phyloP scores from a whole-genome alignment of 805 yeast genomes.

The Candida sanyiensis region DNA sequence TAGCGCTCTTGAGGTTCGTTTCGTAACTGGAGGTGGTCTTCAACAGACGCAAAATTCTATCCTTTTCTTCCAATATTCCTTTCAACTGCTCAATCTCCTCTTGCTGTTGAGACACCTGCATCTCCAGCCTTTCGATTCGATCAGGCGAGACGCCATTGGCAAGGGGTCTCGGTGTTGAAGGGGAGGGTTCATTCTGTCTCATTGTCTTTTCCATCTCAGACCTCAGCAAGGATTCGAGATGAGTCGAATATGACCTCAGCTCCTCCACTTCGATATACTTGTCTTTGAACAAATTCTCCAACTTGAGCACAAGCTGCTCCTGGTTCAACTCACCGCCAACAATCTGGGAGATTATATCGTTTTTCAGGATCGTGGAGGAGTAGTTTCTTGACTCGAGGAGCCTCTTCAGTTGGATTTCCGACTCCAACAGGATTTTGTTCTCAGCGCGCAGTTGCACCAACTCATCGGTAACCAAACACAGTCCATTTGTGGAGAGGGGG shows the following conservation, averaged over 20 bases:
- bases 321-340: conserved; percentile 23
- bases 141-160: conserved; percentile 8
- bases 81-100: conserved; percentile 64
- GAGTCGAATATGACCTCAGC: conserved; percentile 51
- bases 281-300: conserved; percentile 43
- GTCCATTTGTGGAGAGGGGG: no score
- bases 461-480: conserved; percentile 25
- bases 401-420: conserved; percentile 63
- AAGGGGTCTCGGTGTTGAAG: conserved; percentile 13
- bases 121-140: conserved; percentile 17
- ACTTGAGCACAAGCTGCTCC: conserved; percentile 33
- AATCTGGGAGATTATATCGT: conserved; percentile 55
- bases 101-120: conserved; percentile 49
- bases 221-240: conserved; percentile 49
- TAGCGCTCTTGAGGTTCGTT: conserved; percentile 26
- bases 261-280: conserved; percentile 52
- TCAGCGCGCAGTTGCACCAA: conserved; percentile 51
- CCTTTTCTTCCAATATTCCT: conserved; percentile 63
- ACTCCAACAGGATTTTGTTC: conserved; percentile 56
- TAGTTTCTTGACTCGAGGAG: conserved; percentile 55
- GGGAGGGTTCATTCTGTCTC: neutral
- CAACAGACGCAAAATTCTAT: conserved; percentile 69
- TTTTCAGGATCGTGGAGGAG: conserved; percentile 47
- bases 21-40: conserved; percentile 60
- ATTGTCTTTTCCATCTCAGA: conserved; percentile 15